Evolutionary conservation across 1,139 yeast species (phyloP).

Genomic region (Candida anutae): DNA sequence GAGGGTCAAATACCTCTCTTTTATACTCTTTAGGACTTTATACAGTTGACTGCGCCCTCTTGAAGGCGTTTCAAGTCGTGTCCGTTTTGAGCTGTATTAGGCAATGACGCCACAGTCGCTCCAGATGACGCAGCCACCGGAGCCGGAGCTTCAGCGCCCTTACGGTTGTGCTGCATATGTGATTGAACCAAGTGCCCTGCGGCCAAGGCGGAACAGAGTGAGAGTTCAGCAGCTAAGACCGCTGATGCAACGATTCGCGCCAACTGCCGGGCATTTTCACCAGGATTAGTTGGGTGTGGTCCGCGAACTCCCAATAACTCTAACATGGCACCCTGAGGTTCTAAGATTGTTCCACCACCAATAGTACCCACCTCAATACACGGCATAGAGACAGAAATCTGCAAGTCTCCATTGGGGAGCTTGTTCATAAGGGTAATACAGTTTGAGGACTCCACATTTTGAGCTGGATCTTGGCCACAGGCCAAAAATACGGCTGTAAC

Average conservation of each 20-base stretch:
- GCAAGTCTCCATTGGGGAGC: conserved; percentile 65
- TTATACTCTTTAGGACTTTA: conserved; percentile 20
- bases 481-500: conserved; percentile 93
- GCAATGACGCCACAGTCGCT: conserved; percentile 7
- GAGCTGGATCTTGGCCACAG: conserved; percentile 98
- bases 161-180: conserved; percentile 94
- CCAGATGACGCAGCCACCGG: conserved; percentile 11
- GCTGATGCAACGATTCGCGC: conserved; percentile 95
- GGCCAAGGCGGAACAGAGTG: conserved; percentile 90
- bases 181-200: conserved; percentile 98
- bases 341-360: conserved; percentile 98
- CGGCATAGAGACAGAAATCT: conserved; percentile 95
- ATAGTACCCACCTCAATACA: conserved; percentile 98
- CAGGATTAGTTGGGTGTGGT: conserved; percentile 90
- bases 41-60: conserved; percentile 69
- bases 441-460: conserved; percentile 93
- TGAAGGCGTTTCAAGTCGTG: conserved; percentile 47
- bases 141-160: conserved; percentile 40
- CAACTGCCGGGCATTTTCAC: conserved; percentile 88
- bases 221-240: conserved; percentile 93
- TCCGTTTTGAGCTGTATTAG: conserved; percentile 7
- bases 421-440: conserved; percentile 95
- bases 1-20: too few species aligned
- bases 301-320: conserved; percentile 93
- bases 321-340: conserved; percentile 95